phyloP scores from a whole-genome alignment of 23 red algal genomes.

The Cyanidiococcus yangmingshanensis region DNA sequence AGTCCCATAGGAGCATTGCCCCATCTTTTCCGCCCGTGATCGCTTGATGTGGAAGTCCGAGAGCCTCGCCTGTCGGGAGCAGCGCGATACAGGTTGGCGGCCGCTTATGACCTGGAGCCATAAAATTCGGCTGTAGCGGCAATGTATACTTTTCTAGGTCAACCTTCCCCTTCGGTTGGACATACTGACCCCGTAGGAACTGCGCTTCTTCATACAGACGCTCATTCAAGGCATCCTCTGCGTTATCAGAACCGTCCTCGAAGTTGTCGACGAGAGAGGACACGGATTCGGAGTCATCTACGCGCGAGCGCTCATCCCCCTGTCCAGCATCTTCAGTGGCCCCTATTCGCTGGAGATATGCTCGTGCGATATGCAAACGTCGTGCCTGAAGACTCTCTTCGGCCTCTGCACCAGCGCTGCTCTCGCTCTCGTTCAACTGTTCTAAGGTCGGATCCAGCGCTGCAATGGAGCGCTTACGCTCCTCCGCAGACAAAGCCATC shows the following conservation, averaged over 20 bases:
- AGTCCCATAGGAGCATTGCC: not conserved
- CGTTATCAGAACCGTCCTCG: not conserved
- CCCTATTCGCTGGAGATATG: not conserved
- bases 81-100: slow-evolving; percentile 4
- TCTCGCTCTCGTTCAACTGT: not conserved
- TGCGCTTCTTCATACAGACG: not conserved
- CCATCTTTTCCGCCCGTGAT: slow-evolving; percentile 16
- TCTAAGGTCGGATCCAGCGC: not conserved
- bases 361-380: not conserved
- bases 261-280: not conserved
- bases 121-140: not conserved
- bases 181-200: not conserved
- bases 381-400: not conserved
- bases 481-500: not conserved
- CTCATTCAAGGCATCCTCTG: not conserved
- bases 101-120: not conserved
- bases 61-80: not conserved
- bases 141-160: not conserved
- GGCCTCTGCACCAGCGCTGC: not conserved
- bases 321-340: not conserved
- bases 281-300: not conserved
- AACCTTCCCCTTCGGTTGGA: not conserved
- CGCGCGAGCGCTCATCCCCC: not conserved
- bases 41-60: not conserved
- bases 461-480: not conserved